Conservation (phyloP, 441 rosid genomes). For the Hura crepitans region DNA sequence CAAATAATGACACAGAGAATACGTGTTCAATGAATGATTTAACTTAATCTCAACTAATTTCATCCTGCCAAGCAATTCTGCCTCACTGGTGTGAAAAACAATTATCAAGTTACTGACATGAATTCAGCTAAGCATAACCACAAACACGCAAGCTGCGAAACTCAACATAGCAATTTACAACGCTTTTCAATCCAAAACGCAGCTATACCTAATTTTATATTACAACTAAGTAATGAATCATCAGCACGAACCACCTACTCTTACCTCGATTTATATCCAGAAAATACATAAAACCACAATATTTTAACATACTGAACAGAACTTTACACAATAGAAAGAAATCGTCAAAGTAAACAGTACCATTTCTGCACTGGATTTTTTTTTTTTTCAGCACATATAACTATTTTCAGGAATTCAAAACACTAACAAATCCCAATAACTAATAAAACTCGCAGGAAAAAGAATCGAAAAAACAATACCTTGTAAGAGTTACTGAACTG, state of each 20-base stretch:
- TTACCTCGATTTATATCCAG: not conserved
- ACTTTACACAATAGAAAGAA: conserved; percentile 7
- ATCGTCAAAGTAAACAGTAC: conserved; percentile 8
- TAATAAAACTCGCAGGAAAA: conserved; percentile 4
- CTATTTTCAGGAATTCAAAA: not conserved
- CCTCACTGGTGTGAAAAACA: not conserved
- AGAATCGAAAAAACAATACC: conserved; percentile 29
- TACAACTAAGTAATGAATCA: not conserved
- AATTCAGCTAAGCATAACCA: conserved; percentile 26
- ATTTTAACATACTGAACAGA: not conserved
- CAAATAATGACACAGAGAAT: not conserved
- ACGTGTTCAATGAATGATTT: not conserved
- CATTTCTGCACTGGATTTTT: conserved; percentile 19
- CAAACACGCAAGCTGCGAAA: conserved; percentile 19
- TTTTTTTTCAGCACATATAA: not conserved
- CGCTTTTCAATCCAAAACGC: not conserved
- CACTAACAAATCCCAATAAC: conserved; percentile 1
- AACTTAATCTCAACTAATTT: not conserved
- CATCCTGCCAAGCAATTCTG: not conserved
- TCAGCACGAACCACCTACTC: not conserved
- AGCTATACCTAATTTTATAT: not conserved
- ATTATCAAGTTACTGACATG: not conserved
- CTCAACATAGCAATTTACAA: conserved; percentile 3
- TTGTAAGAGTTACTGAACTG: conserved; percentile 39
- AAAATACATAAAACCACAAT: not conserved